Percentiles rank a stretch among this genome's conserved stretches.
Conservation (phyloP, 2,329 filamentous ascomycete species). For the Pezicula neosporulosa region DNA sequence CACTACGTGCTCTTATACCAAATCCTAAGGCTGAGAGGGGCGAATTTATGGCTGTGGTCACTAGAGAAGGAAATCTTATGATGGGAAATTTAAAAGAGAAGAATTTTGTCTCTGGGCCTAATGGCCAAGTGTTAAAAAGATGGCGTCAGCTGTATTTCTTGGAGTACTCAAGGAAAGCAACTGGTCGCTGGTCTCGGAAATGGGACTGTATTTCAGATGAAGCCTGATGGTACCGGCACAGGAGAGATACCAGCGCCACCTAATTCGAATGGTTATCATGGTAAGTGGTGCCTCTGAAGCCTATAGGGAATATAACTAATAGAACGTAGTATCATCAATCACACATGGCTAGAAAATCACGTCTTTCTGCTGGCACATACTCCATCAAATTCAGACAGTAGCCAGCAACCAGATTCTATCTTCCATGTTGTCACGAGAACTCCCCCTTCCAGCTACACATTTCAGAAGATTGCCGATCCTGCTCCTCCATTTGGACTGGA, state of each 20-base stretch:
- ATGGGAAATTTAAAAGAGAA: slow-evolving; percentile 76
- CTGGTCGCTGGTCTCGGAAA: slow-evolving; percentile 81
- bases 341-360: slow-evolving; percentile 83
- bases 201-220: slow-evolving; percentile 80
- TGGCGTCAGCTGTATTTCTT: slow-evolving; percentile 79
- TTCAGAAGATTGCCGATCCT: slow-evolving; percentile 72
- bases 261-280: slow-evolving; percentile 61
- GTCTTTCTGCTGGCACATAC: slow-evolving; percentile 81
- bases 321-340: slow-evolving; percentile 65
- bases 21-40: slow-evolving; percentile 75
- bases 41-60: slow-evolving; percentile 77
- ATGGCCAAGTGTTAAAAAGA: slow-evolving; percentile 67
- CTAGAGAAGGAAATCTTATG: slow-evolving; percentile 74
- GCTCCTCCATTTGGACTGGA: slow-evolving; percentile 67
- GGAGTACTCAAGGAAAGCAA: slow-evolving; percentile 93
- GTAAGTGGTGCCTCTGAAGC: slow-evolving; percentile 43
- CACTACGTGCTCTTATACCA: slow-evolving; percentile 71
- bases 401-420: slow-evolving; percentile 55
- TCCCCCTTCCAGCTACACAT: slow-evolving; percentile 57
- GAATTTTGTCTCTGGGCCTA: slow-evolving; percentile 51
- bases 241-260: slow-evolving; percentile 77
- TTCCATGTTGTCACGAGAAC: slow-evolving; percentile 78
- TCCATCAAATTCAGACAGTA: slow-evolving; percentile 52
- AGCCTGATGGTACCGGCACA: slow-evolving; percentile 73
- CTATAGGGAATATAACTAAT: slow-evolving; percentile 14